A percentile compares a stretch with the other conserved stretches of the same genome.
Conservation (phyloP, 805 yeast species). For the Ogataea thermomethanolica region DNA sequence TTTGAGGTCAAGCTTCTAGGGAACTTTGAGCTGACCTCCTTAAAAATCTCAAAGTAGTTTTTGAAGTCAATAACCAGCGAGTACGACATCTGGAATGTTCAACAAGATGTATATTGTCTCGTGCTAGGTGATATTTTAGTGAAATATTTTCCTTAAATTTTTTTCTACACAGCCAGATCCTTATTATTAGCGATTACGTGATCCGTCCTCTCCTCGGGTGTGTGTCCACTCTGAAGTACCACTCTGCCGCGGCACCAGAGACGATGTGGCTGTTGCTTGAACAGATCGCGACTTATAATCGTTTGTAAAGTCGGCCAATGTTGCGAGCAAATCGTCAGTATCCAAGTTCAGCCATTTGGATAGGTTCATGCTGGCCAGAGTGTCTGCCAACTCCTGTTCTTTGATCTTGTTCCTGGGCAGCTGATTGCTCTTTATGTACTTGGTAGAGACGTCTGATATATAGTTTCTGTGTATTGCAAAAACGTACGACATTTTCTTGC, state of each 20-base stretch:
- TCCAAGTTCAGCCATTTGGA: conserved; percentile 29
- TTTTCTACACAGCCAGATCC: conserved; percentile 1
- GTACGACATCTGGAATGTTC: conserved; percentile 4
- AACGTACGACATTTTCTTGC: conserved; percentile 86
- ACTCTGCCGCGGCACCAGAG: conserved; percentile 58
- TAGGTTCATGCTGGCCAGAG: conserved; percentile 38
- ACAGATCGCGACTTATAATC: conserved; percentile 28
- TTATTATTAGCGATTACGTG: conserved; percentile 1
- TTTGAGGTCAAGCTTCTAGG: conserved; percentile 21
- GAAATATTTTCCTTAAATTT: conserved; percentile 10
- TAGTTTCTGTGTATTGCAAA: conserved; percentile 65
- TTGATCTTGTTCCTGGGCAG: conserved; percentile 46
- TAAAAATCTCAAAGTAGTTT: conserved; percentile 21
- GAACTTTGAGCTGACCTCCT: conserved; percentile 15
- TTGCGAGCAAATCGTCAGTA: conserved; percentile 36
- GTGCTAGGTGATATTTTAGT: not conserved
- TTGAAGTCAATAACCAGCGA: conserved; percentile 25
- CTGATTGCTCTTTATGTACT: conserved; percentile 52
- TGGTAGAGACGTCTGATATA: conserved; percentile 61
- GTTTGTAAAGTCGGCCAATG: conserved; percentile 38
- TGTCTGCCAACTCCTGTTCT: conserved; percentile 37
- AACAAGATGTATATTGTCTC: not conserved
- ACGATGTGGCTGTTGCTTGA: conserved; percentile 7
- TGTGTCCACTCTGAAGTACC: conserved; percentile 76
- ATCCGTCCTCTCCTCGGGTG: conserved; percentile 76